Conservation (phyloP, 176 grass and related monocot species). For the Zea mays region DNA sequence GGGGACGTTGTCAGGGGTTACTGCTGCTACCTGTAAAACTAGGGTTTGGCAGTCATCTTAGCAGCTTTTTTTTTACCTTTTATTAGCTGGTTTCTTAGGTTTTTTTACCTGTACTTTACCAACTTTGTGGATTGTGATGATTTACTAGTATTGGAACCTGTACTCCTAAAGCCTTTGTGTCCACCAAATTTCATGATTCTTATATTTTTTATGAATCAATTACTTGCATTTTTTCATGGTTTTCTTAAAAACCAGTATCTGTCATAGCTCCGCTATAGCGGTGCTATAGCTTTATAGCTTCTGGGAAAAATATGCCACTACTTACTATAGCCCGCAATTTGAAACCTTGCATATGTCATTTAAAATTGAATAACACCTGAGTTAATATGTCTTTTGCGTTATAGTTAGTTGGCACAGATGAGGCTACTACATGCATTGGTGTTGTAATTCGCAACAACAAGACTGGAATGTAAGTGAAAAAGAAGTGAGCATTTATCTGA, state of each 20-base stretch:
- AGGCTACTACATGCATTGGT: slow-evolving; percentile 83
- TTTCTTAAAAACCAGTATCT: too few relatives aligned
- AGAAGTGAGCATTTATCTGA: slow-evolving; percentile 43
- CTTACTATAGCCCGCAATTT: too few relatives aligned
- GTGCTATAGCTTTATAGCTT: too few relatives aligned
- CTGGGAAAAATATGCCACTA: too few relatives aligned
- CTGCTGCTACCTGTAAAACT: slow-evolving; percentile 3
- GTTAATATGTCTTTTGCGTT: slow-evolving; percentile 27
- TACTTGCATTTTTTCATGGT: too few relatives aligned
- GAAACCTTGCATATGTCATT: background rate
- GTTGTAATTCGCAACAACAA: slow-evolving; percentile 76
- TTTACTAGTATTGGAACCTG: background rate
- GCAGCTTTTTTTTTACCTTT: background rate
- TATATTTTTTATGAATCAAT: too few relatives aligned
- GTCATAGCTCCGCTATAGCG: too few relatives aligned
- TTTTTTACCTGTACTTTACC: background rate
- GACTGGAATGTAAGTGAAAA: slow-evolving; percentile 90
- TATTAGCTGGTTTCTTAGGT: background rate
- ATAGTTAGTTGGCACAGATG: slow-evolving; percentile 86
- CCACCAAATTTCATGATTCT: too few relatives aligned
- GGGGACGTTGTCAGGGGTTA: background rate
- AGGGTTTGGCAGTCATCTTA: background rate
- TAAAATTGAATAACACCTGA: background rate
- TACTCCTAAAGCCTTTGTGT: too few relatives aligned
- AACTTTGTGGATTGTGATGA: background rate